Base-by-base conservation (phyloP, 768 basidiomycete genomes). In the Hortiboletus flavorubellus region DNA sequence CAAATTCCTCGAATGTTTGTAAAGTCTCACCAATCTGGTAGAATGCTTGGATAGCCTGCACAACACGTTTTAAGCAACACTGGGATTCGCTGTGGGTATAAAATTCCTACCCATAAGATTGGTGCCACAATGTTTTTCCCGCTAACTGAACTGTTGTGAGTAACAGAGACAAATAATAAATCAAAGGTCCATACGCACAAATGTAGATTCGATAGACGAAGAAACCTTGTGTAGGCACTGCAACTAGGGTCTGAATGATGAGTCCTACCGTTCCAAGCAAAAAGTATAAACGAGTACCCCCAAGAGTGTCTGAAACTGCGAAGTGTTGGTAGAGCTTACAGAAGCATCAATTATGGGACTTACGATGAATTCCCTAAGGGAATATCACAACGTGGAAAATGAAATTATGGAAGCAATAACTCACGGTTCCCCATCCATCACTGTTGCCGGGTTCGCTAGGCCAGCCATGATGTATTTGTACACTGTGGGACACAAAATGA, bases 301-400 rank as follows among this genome's bases (percentile, higher is more conserved):
- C 2, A 29, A 15, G 2, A 45, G n/a, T n/a, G 31, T 5, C 15
- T 52, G 51, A 31, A 38, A 3, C 51, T 45, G 5, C 11, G 8
- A 38, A 7, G 8, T 14, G 12, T 52, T 15, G 16, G 35, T 38
- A 11, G 16, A 33, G 9, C 10, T 33, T 34, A 9, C 38, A 34
- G 12, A 8, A 7, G 10, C 2, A 1, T 38, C 10, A 30, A 3
- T 4, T 8, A 45, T 14, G 12, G 2, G 14, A 39, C 61, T 49
- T 49, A 63, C 61, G 0, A 39, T 3, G 4, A 53, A 5, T 1
- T 59, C 56, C 0, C 57, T 58, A 16, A 18, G 23, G 39, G 35
- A 9, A 5, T 2, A 18, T 35, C 15, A 4, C 18, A 9, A n/a
- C 9, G 2, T 11, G 26, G 21, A 14, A n/a, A 30, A n/a, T 2